phyloP scores from a whole-genome alignment of 2,329 filamentous ascomycete species.

The Fusarium ramigenum region DNA sequence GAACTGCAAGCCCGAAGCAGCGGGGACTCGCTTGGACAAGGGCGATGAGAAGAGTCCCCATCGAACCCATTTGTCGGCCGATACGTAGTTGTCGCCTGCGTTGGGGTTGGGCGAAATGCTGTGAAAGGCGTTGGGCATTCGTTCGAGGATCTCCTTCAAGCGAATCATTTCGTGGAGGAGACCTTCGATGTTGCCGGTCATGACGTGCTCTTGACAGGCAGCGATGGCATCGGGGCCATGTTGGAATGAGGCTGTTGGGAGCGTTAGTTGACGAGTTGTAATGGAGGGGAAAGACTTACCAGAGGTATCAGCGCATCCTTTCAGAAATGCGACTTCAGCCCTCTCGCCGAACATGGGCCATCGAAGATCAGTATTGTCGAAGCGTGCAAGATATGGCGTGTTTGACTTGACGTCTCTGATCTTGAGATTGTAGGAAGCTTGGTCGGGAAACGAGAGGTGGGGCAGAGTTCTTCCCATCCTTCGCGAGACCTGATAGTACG shows the following conservation, averaged over 20 bases:
- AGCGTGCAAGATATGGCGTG: conserved; percentile 60
- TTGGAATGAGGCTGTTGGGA: conserved; percentile 53
- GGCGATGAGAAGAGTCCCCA: conserved; percentile 63
- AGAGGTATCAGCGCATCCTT: conserved; percentile 57
- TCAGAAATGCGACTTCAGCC: conserved; percentile 61
- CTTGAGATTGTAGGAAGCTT: conserved; percentile 63
- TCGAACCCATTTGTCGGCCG: conserved; percentile 58
- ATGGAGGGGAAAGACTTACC: conserved; percentile 14
- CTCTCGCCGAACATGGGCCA: conserved; percentile 65
- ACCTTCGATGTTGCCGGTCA: conserved; percentile 61
- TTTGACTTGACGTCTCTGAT: conserved; percentile 58
- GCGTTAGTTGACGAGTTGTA: accelerated
- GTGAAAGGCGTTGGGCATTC: conserved; percentile 64
- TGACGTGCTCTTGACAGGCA: conserved; percentile 63
- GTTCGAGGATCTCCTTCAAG: conserved; percentile 62
- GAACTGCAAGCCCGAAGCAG: conserved; percentile 61
- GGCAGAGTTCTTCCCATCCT: conserved; percentile 62
- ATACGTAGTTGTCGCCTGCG: conserved; percentile 61
- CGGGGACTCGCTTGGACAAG: conserved; percentile 60
- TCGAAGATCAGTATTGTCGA: conserved; percentile 63
- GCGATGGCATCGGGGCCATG: conserved; percentile 62
- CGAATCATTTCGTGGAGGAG: conserved; percentile 60
- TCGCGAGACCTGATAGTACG: conserved; percentile 60
- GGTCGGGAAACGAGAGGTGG: conserved; percentile 62
- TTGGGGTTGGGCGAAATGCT: conserved; percentile 63